Base-by-base conservation (phyloP, 2,329 filamentous ascomycete genomes). In the Hypoxylon sp. region DNA sequence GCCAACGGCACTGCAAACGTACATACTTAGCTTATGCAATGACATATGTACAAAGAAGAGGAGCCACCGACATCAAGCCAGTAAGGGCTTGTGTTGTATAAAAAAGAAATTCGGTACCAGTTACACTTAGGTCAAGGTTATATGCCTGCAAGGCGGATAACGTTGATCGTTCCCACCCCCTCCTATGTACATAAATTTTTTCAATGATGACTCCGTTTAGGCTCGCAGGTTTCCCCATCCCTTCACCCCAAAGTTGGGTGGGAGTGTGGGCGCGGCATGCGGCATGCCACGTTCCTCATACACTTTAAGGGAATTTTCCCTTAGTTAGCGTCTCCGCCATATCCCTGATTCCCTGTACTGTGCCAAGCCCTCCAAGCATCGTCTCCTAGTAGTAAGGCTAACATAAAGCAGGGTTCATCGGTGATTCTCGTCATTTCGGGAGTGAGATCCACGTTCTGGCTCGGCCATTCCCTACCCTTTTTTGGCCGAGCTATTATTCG, bases 391-490 rank as follows among this genome's bases (percentile, higher is more conserved):
- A 70, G 68, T 70, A 70, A 70, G 68, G 68, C 65, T 68, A 70
- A 47, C 48, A 63, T 50, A 19, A 55, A 50, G 62, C 62, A 65
- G 56, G 63, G 69, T 63, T 67, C 10, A 52, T 71, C 66, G 69
- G 69, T 67, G 69, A 65, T 70, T 71, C 69, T 70, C 69, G 57
- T 70, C 69, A 71, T 71, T 71, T 71, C 69, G 67, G 63, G 69
- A 65, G 60, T 60, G 57, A 71, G 69, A 71, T 70, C 69, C 66
- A 67, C 60, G 59, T 63, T 67, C 54, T 69, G 53, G 66, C 59
- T 71, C 69, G 69, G 69, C 67, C 66, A 51, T 71, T 71, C 63
- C 69, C 69, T 61, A 63, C 63, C 55, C 33, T 67, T 70, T 71
- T 71, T 70, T 63, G 63, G 60, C 69, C 66, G 63, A 70, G 58